A percentile compares a stretch with the other conserved stretches of the same genome.
Conservation (phyloP, 306 rosid genomes). For the Calophaca sinica region DNA sequence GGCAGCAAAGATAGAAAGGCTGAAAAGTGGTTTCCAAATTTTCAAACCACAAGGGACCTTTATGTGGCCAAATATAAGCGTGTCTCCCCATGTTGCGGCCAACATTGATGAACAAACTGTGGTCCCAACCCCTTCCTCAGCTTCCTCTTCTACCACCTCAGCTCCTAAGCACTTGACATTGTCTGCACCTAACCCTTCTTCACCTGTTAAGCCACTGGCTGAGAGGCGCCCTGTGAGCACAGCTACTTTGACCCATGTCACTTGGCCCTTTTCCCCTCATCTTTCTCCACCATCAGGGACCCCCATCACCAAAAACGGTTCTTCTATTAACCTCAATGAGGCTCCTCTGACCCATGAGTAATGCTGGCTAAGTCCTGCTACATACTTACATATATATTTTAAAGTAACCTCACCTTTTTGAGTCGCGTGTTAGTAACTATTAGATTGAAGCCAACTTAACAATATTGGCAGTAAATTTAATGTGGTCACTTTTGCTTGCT, state of each 20-base stretch:
- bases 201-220: constrained; percentile 80
- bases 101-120: constrained; percentile 48
- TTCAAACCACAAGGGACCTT: constrained; percentile 78
- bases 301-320: constrained; percentile 30
- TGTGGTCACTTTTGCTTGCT: constrained; percentile 2
- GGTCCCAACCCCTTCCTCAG: constrained; percentile 75
- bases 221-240: constrained; percentile 67
- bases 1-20: constrained; percentile 70
- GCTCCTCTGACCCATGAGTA: constrained; percentile 46
- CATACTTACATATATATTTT: constrained; percentile 37
- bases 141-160: constrained; percentile 60
- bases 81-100: constrained; percentile 50
- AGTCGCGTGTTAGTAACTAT: constrained; percentile 1
- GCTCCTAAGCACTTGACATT: constrained; percentile 42
- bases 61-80: constrained; percentile 68
- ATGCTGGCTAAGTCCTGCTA: background rate
- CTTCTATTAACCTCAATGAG: constrained; percentile 73
- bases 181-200: constrained; percentile 42
- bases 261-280: constrained; percentile 47
- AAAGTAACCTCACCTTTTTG: constrained; percentile 45
- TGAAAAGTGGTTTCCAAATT: constrained; percentile 85
- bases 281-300: constrained; percentile 43
- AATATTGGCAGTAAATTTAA: constrained; percentile 4
- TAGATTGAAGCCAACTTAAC: constrained; percentile 12
- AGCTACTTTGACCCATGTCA: constrained; percentile 52